Conservation (phyloP, 257 asterid genomes). For the Primulina tabacum region DNA sequence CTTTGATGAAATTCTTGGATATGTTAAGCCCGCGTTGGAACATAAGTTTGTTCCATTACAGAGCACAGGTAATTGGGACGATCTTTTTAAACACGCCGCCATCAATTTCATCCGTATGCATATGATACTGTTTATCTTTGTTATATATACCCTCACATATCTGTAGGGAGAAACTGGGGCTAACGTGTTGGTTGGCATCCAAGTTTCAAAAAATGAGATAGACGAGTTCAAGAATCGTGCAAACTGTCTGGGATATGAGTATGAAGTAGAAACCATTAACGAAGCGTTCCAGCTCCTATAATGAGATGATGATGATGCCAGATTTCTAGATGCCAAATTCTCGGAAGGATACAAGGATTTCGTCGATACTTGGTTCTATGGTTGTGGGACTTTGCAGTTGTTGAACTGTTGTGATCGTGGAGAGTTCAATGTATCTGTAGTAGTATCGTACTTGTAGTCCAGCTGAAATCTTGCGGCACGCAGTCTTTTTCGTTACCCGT, state of each 20-base stretch:
- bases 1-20: conserved; percentile 83
- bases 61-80: conserved; percentile 65
- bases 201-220: conserved; percentile 61
- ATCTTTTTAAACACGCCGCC: not conserved
- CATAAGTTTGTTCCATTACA: conserved; percentile 91
- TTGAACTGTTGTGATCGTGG: not conserved
- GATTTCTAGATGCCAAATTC: not conserved
- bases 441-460: not conserved
- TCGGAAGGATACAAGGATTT: not conserved
- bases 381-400: not conserved
- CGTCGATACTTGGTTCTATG: not conserved
- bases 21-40: conserved; percentile 94
- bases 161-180: conserved; percentile 91
- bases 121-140: not conserved
- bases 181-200: conserved; percentile 90
- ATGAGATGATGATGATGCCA: conserved; percentile 51
- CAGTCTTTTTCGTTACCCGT: too few relatives aligned
- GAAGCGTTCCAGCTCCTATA: conserved; percentile 62
- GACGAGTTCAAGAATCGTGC: conserved; percentile 64
- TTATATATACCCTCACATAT: conserved; percentile 3
- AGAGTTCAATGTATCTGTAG: too few relatives aligned
- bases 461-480: too few relatives aligned
- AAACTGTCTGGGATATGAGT: conserved; percentile 67
- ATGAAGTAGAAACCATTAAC: conserved; percentile 62
- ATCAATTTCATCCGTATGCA: not conserved